Conservation (phyloP, 257 asterid genomes). For the Haberlea rhodopensis region DNA sequence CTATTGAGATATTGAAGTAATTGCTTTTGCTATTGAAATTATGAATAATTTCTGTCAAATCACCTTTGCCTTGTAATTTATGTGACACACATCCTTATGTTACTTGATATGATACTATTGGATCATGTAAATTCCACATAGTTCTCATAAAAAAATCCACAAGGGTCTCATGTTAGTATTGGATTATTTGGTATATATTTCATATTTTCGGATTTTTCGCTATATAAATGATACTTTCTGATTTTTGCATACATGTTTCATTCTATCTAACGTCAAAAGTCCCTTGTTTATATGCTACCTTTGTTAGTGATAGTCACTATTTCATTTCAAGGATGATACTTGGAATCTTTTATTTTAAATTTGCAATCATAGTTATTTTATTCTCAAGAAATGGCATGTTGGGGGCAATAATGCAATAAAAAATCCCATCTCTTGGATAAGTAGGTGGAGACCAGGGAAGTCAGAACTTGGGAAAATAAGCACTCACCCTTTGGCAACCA, state of each 20-base stretch:
- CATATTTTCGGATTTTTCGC: no score
- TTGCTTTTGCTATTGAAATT: slow-evolving; percentile 20
- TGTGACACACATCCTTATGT: slow-evolving; percentile 2
- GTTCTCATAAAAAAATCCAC: no score
- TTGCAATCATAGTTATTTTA: no score
- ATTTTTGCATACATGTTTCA: no score
- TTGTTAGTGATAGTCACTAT: neutral
- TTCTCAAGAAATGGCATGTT: neutral
- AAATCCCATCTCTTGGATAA: neutral
- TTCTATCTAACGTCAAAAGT: no score
- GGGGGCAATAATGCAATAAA: neutral
- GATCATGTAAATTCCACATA: neutral
- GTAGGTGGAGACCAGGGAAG: neutral
- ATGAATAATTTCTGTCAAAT: slow-evolving; percentile 15
- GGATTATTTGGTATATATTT: no score
- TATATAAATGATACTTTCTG: no score
- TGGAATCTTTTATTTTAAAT: neutral
- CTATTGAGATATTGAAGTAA: slow-evolving; percentile 23
- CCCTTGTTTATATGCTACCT: no score
- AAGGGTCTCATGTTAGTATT: no score
- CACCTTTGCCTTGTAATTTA: neutral
- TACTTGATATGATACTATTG: neutral
- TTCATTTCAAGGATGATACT: no score
- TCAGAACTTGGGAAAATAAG: neutral
- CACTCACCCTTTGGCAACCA: neutral